A percentile compares a stretch with the other conserved stretches of the same genome.
phyloP scores from a whole-genome alignment of 2,329 filamentous ascomycete genomes.

The Fulvia fulva region DNA sequence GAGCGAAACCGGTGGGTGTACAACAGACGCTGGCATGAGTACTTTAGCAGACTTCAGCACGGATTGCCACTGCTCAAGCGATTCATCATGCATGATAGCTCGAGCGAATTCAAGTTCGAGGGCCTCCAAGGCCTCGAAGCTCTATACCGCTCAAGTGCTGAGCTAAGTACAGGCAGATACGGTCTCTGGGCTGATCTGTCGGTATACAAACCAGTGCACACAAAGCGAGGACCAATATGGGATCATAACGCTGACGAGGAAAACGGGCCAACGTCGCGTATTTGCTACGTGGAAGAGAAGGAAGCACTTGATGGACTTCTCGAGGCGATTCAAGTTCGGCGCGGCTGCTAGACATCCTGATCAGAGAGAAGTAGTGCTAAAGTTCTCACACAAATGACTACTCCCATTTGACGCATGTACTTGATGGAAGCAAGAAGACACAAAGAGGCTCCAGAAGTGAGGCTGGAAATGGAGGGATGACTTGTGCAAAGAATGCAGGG shows the following conservation, averaged over 20 bases:
- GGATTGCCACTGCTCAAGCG: slow-evolving; percentile 4
- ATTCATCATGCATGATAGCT: slow-evolving; percentile 4
- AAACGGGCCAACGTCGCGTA: background rate
- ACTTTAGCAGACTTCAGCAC: slow-evolving; percentile 1
- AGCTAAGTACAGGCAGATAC: background rate
- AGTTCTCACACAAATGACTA: too few relatives aligned
- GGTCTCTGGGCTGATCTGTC: background rate
- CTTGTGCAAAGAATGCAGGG: too few relatives aligned
- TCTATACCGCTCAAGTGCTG: background rate
- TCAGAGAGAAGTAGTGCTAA: too few relatives aligned
- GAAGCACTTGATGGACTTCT: background rate
- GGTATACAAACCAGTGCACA: background rate
- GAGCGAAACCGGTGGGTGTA: background rate
- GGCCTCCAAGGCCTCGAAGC: background rate
- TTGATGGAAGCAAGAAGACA: too few relatives aligned
- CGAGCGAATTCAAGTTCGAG: too few relatives aligned
- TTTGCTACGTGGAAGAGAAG: background rate
- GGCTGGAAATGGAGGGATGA: too few relatives aligned
- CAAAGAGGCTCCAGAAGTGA: too few relatives aligned
- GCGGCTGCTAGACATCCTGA: background rate
- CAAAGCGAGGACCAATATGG: background rate
- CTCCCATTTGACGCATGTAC: too few relatives aligned
- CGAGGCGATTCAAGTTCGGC: background rate
- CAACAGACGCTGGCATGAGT: slow-evolving; percentile 12
- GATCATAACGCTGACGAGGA: background rate